Evolutionary conservation across 768 basidiomycete genomes (phyloP).

Genomic region (Clitopilus passeckerianus): DNA sequence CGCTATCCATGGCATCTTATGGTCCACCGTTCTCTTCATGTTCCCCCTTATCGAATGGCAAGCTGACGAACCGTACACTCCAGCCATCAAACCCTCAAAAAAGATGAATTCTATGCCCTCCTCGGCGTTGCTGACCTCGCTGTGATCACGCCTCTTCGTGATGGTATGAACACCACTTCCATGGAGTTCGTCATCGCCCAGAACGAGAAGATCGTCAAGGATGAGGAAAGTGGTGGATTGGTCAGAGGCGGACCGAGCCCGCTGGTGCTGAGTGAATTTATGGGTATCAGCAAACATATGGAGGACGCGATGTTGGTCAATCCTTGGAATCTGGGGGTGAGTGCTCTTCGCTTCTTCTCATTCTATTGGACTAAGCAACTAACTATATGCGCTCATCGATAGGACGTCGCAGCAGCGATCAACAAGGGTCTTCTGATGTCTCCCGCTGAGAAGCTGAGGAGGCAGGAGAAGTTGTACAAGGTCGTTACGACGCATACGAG

Average conservation of each 20-base stretch:
- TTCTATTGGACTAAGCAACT: too few species aligned
- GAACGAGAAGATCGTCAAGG: constrained; percentile 68
- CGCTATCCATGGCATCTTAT: background rate
- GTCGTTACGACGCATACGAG: constrained; percentile 90
- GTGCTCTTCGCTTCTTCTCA: constrained; percentile 17
- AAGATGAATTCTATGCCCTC: constrained; percentile 97
- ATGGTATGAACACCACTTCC: constrained; percentile 98
- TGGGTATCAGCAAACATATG: constrained; percentile 96
- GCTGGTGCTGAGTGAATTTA: constrained; percentile 92
- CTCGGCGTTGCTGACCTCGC: constrained; percentile 91
- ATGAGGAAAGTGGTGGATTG: background rate
- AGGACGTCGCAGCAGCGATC: constrained; percentile 89
- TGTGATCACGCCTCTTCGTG: constrained; percentile 91
- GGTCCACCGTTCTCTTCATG: too few species aligned
- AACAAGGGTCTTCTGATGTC: constrained; percentile 84
- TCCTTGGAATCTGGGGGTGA: constrained; percentile 90
- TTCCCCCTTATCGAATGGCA: too few species aligned
- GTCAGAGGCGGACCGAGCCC: constrained; percentile 29
- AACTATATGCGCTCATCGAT: background rate
- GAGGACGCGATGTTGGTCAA: constrained; percentile 86
- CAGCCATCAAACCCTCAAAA: constrained; percentile 95
- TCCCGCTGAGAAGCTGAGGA: constrained; percentile 60
- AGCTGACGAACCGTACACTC: background rate
- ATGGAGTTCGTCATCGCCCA: constrained; percentile 99
- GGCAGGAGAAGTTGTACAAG: constrained; percentile 76